phyloP scores from a whole-genome alignment of 768 basidiomycete genomes.

The Candolleomyces eurysporus region DNA sequence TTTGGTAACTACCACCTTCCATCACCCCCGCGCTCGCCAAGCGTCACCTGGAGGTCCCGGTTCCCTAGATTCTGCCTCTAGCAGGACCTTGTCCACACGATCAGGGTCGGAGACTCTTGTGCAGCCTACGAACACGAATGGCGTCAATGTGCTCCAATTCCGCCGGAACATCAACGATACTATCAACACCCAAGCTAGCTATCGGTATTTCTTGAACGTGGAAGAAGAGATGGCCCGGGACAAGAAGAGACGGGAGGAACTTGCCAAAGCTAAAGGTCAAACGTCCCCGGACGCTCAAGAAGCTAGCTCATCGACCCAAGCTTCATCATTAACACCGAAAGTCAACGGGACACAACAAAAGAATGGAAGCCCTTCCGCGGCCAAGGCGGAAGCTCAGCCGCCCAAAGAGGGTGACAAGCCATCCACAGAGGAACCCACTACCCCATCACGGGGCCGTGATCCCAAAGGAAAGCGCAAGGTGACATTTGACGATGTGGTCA shows the following conservation, averaged over 20 bases:
- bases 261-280: conserved; percentile 14
- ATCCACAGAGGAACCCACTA: conserved; percentile 2
- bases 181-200: conserved; percentile 46
- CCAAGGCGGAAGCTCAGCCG: conserved; percentile 12
- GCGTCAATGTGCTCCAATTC: conserved; percentile 39
- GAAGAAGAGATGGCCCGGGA: conserved; percentile 42
- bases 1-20: conserved; percentile 56
- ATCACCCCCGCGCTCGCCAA: conserved; percentile 42
- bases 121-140: conserved; percentile 19
- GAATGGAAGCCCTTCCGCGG: conserved; percentile 1
- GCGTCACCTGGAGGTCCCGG: conserved; percentile 18
- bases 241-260: conserved; percentile 12
- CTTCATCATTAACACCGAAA: conserved; percentile 16
- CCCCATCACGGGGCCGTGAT: conserved; percentile 27
- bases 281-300: conserved; percentile 12
- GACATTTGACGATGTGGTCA: conserved; percentile 61
- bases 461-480: conserved; percentile 63
- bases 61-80: conserved; percentile 21
- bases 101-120: conserved; percentile 36
- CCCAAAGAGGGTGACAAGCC: background rate
- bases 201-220: conserved; percentile 39
- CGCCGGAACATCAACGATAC: conserved; percentile 36
- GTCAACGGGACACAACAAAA: conserved; percentile 10
- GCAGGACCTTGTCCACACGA: conserved; percentile 23
- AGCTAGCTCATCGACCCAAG: conserved; percentile 15